Conservation (phyloP, 2,329 filamentous ascomycete species). For the Sclerotiophoma versabilis region DNA sequence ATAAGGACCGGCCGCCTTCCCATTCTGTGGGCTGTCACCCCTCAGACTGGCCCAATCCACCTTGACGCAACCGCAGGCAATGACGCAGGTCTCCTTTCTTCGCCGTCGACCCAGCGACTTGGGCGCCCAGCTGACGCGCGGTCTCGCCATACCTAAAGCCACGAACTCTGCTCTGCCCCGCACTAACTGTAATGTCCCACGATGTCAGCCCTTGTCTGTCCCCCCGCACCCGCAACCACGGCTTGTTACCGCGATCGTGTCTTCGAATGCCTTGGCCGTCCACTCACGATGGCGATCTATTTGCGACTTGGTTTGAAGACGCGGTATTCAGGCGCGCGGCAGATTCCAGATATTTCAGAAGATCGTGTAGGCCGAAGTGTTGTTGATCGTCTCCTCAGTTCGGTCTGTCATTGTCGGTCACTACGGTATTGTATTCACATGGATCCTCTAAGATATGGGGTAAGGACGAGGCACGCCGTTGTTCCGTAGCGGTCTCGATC, state of each 20-base stretch:
- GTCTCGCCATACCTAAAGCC: not conserved
- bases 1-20: constrained; percentile 7
- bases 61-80: not conserved
- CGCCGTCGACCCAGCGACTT: not conserved
- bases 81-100: not conserved
- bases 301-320: not conserved
- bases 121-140: not conserved
- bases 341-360: not conserved
- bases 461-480: not conserved
- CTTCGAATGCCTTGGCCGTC: constrained; percentile 7
- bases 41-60: not conserved
- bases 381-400: not conserved
- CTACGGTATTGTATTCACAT: not conserved
- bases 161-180: constrained; percentile 6
- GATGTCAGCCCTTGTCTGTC: constrained; percentile 7
- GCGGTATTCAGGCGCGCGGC: not conserved
- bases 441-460: not conserved
- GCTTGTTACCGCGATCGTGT: constrained; percentile 2
- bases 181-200: constrained; percentile 10
- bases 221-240: constrained; percentile 16
- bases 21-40: not conserved
- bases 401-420: not conserved
- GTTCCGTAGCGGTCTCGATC: not conserved
- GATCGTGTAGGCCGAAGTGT: not conserved
- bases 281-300: not conserved